Evolutionary conservation across 768 basidiomycete species (phyloP), one percentile per base, ranked within the genome.

Genomic region (Pleurotus citrinopileatus): DNA sequence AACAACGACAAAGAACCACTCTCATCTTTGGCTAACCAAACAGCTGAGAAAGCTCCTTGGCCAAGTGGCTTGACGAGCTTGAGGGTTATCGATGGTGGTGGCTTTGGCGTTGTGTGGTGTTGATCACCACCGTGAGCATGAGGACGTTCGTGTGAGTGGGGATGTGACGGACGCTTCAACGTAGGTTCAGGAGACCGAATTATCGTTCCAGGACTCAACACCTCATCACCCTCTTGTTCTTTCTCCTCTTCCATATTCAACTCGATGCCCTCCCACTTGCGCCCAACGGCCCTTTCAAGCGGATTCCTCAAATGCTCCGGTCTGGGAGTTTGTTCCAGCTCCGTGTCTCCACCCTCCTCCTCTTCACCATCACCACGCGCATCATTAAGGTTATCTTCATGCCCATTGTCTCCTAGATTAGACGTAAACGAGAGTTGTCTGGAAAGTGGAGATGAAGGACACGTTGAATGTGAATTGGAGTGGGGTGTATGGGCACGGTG

Each of bases 1-100:
- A 73, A 19, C 68, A 65, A 46, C 48, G 20, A 8, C 34, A 1
- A 26, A 13, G 8, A 74, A 65, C n/a, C 67, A 10, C 77, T 78
- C 7, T 79, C 67, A 59, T 81, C 80, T 42, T 78, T 74, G 2
- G 86, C 88, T 5, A 89, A 77, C 86, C 88, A 91, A 12, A 92
- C 89, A 44, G 76, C 77, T 43, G 83, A 85, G 66, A 92, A 92
- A 1, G 87, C 80, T 37, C 89, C 89, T 29, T 82, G 78, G 19
- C 89, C 89, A 2, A 92, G 74, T 3, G 74, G 67, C 1, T 73
- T 74, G 26, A 81, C 59, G 6, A 91, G 78, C 19, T 71, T 71
- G 15, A 85, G 70, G 66, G n/a, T 71, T 64, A 2, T 61, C 58
- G 52, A 63, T 42, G 23, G 55, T 38, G 51, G n/a, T n/a, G n/a